These are phyloP conservation scores for Leptographium wingfieldii DNA, from an alignment of 2,329 filamentous ascomycete genomes.

Conservation along the genomic window DNA sequence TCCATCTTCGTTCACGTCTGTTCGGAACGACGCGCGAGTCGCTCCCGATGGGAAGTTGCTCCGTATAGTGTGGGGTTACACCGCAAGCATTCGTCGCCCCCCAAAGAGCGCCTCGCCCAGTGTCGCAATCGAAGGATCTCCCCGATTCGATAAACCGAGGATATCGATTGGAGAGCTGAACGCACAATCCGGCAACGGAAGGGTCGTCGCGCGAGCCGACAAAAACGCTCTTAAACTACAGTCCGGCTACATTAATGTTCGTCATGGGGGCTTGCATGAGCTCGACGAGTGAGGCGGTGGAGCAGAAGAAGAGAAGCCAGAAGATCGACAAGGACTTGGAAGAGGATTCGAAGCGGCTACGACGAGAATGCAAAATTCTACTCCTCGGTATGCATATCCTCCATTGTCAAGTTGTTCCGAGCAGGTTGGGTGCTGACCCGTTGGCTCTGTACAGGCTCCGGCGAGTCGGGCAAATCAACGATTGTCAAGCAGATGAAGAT, in stretches of 20 bases:
- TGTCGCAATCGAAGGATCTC: background rate
- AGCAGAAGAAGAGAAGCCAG: constrained; percentile 93
- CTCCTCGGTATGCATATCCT: constrained; percentile 60
- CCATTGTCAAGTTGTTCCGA: background rate
- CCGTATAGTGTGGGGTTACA: constrained; percentile 3
- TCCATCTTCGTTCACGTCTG: background rate
- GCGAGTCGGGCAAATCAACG: constrained; percentile 96
- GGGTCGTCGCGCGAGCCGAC: background rate
- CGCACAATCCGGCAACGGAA: background rate
- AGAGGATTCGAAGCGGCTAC: constrained; percentile 83
- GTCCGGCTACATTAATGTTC: background rate
- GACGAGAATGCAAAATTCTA: constrained; percentile 97
- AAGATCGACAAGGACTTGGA: constrained; percentile 88
- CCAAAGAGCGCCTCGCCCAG: background rate
- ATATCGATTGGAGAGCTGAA: background rate
- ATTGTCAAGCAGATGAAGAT: constrained; percentile 99
- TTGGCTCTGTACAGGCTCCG: constrained; percentile 56
- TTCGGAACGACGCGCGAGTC: background rate
- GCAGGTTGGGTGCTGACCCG: background rate
- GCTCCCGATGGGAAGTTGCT: background rate
- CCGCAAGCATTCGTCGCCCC: background rate
- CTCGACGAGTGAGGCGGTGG: constrained; percentile 70
- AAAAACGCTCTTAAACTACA: background rate
- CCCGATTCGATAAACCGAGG: background rate
- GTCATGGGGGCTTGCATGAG: constrained; percentile 90